Evolutionary conservation across 148 eudicot species (phyloP).

Genomic region (Silene latifolia): DNA sequence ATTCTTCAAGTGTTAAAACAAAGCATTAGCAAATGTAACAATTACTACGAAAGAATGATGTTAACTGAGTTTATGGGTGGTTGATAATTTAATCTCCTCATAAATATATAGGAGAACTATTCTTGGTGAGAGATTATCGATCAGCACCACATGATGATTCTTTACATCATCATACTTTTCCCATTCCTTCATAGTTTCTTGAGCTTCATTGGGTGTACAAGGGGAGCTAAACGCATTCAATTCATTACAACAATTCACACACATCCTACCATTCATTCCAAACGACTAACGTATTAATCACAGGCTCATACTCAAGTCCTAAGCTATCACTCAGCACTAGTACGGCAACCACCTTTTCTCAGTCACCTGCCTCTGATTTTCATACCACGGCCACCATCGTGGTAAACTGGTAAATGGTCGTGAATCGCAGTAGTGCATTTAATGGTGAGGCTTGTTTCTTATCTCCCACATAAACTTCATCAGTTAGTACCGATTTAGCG

Average conservation of each 20-base stretch:
- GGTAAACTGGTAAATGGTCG: background rate
- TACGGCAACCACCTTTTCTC: background rate
- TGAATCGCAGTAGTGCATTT: background rate
- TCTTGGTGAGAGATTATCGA: background rate
- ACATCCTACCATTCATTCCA: background rate
- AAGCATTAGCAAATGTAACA: background rate
- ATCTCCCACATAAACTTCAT: too few relatives aligned
- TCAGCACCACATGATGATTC: background rate
- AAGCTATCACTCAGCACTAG: background rate
- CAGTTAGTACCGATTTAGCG: too few relatives aligned
- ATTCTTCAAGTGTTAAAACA: background rate
- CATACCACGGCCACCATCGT: background rate
- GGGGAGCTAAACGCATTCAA: background rate
- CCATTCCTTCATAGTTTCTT: background rate
- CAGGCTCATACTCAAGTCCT: background rate
- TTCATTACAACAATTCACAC: background rate
- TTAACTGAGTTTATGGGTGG: background rate
- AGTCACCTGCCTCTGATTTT: background rate
- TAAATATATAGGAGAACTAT: background rate
- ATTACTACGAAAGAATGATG: background rate
- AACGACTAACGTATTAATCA: background rate
- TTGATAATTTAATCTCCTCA: background rate
- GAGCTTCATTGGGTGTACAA: background rate
- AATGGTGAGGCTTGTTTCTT: too few relatives aligned
- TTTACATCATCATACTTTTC: background rate